Evolutionary conservation across 352 stramenopile genomes (phyloP), one percentile per base, ranked within the genome.

Genomic region (Globisporangium acanthophoron): DNA sequence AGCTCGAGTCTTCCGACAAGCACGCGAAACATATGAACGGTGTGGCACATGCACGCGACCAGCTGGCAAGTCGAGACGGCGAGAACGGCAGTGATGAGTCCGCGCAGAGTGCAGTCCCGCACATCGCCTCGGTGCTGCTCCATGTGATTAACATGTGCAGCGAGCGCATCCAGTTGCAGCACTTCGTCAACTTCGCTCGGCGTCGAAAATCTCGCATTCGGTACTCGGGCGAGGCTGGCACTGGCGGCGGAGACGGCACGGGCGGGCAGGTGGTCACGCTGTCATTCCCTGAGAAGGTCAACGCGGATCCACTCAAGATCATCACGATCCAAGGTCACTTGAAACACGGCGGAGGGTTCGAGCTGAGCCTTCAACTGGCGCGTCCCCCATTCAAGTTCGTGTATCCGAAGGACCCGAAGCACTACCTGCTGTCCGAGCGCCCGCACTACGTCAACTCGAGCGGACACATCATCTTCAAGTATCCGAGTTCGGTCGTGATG

Each of bases 141-240:
- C 80, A 94, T 46, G 82, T 87, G 33, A 90, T 94, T 53, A 88
- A 83, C 52, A 82, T 92, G 61, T 94, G 85, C 64, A 87, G 75
- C 39, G 85, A 94, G 57, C 78, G 85, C 37, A 92, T 94, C 58
- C 85, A 94, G 52, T 58, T 94, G 56, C 85, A 94, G 58, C 85
- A 94, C 59, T 94, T 91, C 50, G 82, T 94, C 37, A 92, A 92
- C 63, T 94, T 94, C 69, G 85, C 85, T 69, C 80, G 81, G 9
- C 80, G 85, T 24, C 81, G 85, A 65, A 85, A 87, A 57, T 91
- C 81, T 12, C 80, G 79, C 31, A 94, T 94, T 66, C 79, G 80
- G 24, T 94, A 94, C 59, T 90, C 81, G 39, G 84, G 84, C 7
- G 81, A 94, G 74, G 84, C 81, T 54, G 76, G 71, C 33, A 83